Conservation (phyloP, 2,329 filamentous ascomycete species). For the Phialophora chinensis region DNA sequence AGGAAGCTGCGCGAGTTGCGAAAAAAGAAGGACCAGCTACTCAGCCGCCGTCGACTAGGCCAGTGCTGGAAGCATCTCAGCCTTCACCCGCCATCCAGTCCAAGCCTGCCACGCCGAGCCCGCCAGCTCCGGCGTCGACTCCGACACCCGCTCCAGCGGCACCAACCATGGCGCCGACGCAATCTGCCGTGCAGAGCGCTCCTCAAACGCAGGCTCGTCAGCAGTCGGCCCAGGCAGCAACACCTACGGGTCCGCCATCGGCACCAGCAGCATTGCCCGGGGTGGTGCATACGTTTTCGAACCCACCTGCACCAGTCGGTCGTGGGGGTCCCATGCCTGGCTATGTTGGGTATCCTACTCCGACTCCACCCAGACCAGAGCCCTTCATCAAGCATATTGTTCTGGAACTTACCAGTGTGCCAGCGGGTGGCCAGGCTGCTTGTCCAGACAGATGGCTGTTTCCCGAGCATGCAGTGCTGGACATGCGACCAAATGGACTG, state of each 20-base stretch:
- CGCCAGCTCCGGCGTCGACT: constrained; percentile 21
- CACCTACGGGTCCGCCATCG: constrained; percentile 40
- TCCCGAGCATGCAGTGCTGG: constrained; percentile 56
- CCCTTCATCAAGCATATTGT: constrained; percentile 54
- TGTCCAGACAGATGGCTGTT: constrained; percentile 57
- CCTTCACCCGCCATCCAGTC: constrained; percentile 6
- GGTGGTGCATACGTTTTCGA: constrained; percentile 32
- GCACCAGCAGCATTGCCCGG: constrained; percentile 27
- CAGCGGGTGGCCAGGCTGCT: constrained; percentile 49
- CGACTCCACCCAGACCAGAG: constrained; percentile 46
- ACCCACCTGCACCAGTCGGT: constrained; percentile 34
- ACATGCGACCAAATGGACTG: constrained; percentile 46
- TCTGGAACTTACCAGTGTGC: constrained; percentile 50
- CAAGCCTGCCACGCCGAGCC: constrained; percentile 17
- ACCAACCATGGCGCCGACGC: constrained; percentile 10
- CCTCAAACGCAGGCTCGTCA: constrained; percentile 22
- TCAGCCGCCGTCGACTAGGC: constrained; percentile 10
- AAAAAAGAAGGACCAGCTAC: constrained; percentile 28
- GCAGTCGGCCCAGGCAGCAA: constrained; percentile 34
- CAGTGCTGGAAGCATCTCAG: not conserved
- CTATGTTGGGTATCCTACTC: constrained; percentile 38
- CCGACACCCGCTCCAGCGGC: constrained; percentile 22
- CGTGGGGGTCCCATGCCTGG: constrained; percentile 23
- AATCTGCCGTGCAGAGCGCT: not conserved
- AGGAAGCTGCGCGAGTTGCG: constrained; percentile 41